These are phyloP conservation scores for Ceratocystis lukuohia DNA, from an alignment of 2,329 filamentous ascomycete species.

Conservation along the genomic window DNA sequence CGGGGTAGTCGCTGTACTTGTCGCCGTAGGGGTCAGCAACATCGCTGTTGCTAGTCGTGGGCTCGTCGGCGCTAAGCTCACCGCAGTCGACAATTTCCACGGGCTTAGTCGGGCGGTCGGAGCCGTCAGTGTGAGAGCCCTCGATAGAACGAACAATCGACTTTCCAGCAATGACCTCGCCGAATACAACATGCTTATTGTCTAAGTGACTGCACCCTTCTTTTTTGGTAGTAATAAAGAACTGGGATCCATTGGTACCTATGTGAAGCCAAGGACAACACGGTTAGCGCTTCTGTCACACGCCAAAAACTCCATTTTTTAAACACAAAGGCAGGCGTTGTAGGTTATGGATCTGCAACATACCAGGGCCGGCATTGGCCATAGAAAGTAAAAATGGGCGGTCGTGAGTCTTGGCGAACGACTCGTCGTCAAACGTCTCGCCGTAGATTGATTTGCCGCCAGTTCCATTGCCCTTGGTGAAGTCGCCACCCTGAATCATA, in stretches of 20 bases:
- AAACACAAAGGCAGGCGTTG: neutral
- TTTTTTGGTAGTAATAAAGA: slow-evolving; percentile 93
- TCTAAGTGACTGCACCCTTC: slow-evolving; percentile 70
- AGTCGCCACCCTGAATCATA: slow-evolving; percentile 98
- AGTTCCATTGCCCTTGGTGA: slow-evolving; percentile 86
- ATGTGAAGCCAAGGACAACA: slow-evolving; percentile 7
- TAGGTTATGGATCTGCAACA: slow-evolving; percentile 24
- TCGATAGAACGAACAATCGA: slow-evolving; percentile 82
- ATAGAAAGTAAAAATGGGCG: slow-evolving; percentile 89
- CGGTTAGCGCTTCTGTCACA: slow-evolving; percentile 17
- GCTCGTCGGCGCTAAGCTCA: slow-evolving; percentile 61
- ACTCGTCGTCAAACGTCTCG: slow-evolving; percentile 94
- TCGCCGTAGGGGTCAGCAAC: slow-evolving; percentile 71
- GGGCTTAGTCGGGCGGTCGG: slow-evolving; percentile 65
- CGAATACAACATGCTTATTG: slow-evolving; percentile 94
- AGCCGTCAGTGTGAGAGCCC: slow-evolving; percentile 58
- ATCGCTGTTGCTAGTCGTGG: slow-evolving; percentile 53
- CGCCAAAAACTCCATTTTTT: neutral
- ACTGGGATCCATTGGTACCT: slow-evolving; percentile 94
- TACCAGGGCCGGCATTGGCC: slow-evolving; percentile 91
- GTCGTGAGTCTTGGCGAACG: slow-evolving; percentile 83
- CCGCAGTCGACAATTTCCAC: slow-evolving; percentile 73
- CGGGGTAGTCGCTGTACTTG: slow-evolving; percentile 88
- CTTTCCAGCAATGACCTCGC: slow-evolving; percentile 86
- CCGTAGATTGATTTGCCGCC: slow-evolving; percentile 96